Percentiles rank a stretch among this genome's conserved stretches.
phyloP scores from a whole-genome alignment of 306 rosid species.

The Vigna hirtella region DNA sequence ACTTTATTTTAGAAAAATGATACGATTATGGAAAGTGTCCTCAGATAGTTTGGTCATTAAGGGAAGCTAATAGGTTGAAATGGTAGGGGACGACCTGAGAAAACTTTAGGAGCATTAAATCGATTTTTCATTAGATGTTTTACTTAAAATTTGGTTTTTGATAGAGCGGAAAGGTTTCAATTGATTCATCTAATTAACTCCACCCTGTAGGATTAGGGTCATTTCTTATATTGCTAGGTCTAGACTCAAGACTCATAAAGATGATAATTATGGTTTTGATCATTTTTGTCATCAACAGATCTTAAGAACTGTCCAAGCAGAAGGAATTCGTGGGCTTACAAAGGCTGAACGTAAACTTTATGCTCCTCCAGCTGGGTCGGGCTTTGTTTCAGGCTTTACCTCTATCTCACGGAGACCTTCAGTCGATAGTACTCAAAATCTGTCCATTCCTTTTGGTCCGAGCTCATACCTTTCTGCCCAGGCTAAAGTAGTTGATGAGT shows the following conservation, averaged over 20 bases:
- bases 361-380: conserved; percentile 98
- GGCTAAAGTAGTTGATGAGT: conserved; percentile 90
- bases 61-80: conserved; percentile 12
- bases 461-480: conserved; percentile 91
- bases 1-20: neutral
- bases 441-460: conserved; percentile 81
- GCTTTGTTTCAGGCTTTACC: conserved; percentile 82
- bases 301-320: conserved; percentile 88
- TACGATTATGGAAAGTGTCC: conserved; percentile 9
- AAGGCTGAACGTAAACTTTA: conserved; percentile 76
- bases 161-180: neutral
- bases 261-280: conserved; percentile 36
- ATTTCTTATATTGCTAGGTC: conserved; percentile 22
- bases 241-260: conserved; percentile 20
- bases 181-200: conserved; percentile 8
- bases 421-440: conserved; percentile 61
- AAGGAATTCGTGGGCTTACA: conserved; percentile 87
- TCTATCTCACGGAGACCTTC: conserved; percentile 67
- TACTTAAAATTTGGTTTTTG: conserved; percentile 14
- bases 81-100: neutral
- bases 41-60: conserved; percentile 11
- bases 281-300: conserved; percentile 56
- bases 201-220: neutral
- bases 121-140: conserved; percentile 1
- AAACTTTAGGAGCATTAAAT: conserved; percentile 22